phyloP scores from a whole-genome alignment of 108 stramenopile species.

The Cyclotella sp. region DNA sequence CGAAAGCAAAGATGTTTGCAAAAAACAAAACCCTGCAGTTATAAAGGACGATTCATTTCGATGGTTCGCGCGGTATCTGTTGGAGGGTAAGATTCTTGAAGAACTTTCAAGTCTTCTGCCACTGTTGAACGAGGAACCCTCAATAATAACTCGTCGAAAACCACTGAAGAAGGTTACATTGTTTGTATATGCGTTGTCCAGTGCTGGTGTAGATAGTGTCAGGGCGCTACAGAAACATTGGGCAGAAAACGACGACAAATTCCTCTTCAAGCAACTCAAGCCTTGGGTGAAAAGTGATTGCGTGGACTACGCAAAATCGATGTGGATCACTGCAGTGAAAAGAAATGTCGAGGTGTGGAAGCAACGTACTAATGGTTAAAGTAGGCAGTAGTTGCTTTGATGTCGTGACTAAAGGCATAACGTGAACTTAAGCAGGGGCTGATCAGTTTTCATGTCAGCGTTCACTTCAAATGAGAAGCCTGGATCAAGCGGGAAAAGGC shows the following conservation, averaged over 20 bases:
- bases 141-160: slow-evolving; percentile 70
- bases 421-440: no score
- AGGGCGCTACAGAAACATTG: slow-evolving; percentile 78
- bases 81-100: slow-evolving; percentile 83
- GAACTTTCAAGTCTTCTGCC: slow-evolving; percentile 57
- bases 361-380: neutral
- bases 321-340: slow-evolving; percentile 77
- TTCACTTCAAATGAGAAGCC: no score
- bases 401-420: no score
- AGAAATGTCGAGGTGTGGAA: slow-evolving; percentile 54
- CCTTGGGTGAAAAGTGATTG: slow-evolving; percentile 66
- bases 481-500: no score
- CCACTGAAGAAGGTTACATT: slow-evolving; percentile 68
- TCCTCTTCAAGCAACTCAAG: slow-evolving; percentile 72
- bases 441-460: no score
- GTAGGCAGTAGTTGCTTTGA: neutral
- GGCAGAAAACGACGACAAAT: slow-evolving; percentile 78
- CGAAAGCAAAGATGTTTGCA: slow-evolving; percentile 3
- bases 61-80: slow-evolving; percentile 83
- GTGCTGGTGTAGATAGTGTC: slow-evolving; percentile 74
- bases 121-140: slow-evolving; percentile 75
- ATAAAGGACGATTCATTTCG: slow-evolving; percentile 78
- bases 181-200: slow-evolving; percentile 65
- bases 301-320: slow-evolving; percentile 56
- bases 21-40: slow-evolving; percentile 52